Conservation (phyloP, 140 eudicot genomes). For the Stevia rebaudiana region DNA sequence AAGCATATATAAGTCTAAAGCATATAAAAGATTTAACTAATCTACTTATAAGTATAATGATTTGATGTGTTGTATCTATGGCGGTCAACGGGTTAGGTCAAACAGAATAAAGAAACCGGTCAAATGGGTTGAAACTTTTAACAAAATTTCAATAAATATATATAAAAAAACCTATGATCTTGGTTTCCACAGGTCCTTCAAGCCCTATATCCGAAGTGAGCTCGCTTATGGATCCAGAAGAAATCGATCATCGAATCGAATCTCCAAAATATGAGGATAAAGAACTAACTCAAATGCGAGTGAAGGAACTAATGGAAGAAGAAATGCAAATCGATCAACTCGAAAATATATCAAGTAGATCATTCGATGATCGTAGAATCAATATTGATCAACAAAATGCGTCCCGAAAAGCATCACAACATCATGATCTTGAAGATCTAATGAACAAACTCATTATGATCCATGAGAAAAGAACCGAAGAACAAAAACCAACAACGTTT, state of each 20-base stretch:
- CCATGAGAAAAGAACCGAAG: constrained; percentile 33
- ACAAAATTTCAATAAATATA: neutral
- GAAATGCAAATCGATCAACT: constrained; percentile 59
- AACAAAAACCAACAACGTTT: constrained; percentile 28
- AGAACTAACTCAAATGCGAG: constrained; percentile 43
- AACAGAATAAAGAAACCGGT: neutral
- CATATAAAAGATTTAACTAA: neutral
- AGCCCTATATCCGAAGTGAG: constrained; percentile 33
- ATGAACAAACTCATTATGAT: constrained; percentile 54
- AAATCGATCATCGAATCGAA: constrained; percentile 21
- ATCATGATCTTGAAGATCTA: constrained; percentile 41
- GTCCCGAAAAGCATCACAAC: constrained; percentile 13
- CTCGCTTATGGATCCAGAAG: constrained; percentile 29
- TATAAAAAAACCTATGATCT: neutral
- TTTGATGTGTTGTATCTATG: neutral
- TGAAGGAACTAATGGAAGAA: constrained; percentile 91
- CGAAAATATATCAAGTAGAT: constrained; percentile 23
- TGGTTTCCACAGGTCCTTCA: constrained; percentile 34
- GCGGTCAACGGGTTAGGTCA: neutral
- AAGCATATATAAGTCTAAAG: too few relatives aligned
- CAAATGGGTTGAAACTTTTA: neutral
- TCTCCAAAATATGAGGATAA: constrained; percentile 35
- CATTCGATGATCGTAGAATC: constrained; percentile 29
- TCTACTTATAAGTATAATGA: neutral
- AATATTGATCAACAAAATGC: constrained; percentile 18